These are phyloP conservation scores for Sporisorium reilianum DNA, from an alignment of 1,284 basidiomycete species.

Conservation along the genomic window DNA sequence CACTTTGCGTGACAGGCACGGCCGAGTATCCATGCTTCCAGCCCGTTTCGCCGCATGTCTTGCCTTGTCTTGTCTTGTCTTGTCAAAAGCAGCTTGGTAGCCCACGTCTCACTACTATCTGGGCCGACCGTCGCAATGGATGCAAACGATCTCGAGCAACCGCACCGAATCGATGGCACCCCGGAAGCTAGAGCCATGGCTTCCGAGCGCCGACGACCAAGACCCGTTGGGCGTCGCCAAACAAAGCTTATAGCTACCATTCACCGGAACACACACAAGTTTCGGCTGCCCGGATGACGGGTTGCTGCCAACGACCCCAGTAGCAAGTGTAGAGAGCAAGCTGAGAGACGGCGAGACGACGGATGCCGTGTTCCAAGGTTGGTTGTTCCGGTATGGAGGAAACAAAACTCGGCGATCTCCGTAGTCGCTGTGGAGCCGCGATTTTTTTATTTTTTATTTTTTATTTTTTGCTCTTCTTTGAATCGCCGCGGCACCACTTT, in stretches of 20 bases:
- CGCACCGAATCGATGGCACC: neutral
- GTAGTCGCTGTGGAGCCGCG: constrained; percentile 1
- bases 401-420: constrained; percentile 38
- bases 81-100: too few species aligned
- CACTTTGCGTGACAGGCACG: neutral
- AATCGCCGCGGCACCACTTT: neutral
- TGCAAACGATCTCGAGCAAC: neutral
- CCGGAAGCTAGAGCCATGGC: constrained; percentile 12
- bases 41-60: constrained; percentile 2
- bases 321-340: too few species aligned
- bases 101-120: neutral
- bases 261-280: constrained; percentile 3
- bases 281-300: constrained; percentile 3
- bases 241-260: constrained; percentile 5
- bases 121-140: neutral
- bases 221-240: neutral
- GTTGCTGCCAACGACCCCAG: neutral
- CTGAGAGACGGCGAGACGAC: neutral
- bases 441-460: too few species aligned
- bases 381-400: neutral
- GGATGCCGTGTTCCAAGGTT: constrained; percentile 6
- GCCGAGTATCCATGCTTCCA: constrained; percentile 28
- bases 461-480: too few species aligned
- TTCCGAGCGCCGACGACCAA: constrained; percentile 3
- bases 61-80: too few species aligned